Conservation (phyloP, 768 basidiomycete species). For the Pleurotus tuoliensis region DNA sequence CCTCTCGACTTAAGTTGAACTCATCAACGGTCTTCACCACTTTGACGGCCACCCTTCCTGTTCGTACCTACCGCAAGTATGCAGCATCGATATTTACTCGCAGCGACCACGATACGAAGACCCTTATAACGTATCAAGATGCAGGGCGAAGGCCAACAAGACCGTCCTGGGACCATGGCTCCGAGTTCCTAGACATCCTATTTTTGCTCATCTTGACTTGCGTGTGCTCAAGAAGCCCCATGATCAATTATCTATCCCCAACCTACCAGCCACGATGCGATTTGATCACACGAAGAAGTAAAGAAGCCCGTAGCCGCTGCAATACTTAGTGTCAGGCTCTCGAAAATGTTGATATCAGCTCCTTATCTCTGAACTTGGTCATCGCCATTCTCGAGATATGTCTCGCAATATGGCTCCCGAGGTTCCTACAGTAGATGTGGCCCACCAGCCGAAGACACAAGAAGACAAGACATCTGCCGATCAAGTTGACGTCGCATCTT, state of each 20-base stretch:
- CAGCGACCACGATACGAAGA: too few species aligned
- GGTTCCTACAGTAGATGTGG: neutral
- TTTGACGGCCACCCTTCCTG: too few species aligned
- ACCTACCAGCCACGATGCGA: neutral
- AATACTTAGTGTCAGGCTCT: neutral
- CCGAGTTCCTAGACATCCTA: too few species aligned
- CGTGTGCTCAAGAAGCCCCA: too few species aligned
- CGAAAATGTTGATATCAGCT: neutral
- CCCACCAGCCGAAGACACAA: neutral
- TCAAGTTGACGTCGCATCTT: neutral
- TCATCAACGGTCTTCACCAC: too few species aligned
- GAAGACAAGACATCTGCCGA: neutral
- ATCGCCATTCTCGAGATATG: neutral
- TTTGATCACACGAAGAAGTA: constrained; percentile 3
- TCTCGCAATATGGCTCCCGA: neutral
- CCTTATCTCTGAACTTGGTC: neutral
- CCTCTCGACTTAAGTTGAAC: too few species aligned
- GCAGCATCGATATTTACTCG: too few species aligned
- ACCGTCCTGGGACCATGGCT: too few species aligned
- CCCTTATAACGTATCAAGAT: too few species aligned
- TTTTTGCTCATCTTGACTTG: too few species aligned
- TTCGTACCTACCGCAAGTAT: too few species aligned
- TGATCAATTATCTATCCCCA: neutral
- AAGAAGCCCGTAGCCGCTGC: neutral
- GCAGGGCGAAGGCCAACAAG: too few species aligned